These are phyloP conservation scores for Hysterium pulicare DNA, from an alignment of 2,329 filamentous ascomycete species.

Conservation along the genomic window DNA sequence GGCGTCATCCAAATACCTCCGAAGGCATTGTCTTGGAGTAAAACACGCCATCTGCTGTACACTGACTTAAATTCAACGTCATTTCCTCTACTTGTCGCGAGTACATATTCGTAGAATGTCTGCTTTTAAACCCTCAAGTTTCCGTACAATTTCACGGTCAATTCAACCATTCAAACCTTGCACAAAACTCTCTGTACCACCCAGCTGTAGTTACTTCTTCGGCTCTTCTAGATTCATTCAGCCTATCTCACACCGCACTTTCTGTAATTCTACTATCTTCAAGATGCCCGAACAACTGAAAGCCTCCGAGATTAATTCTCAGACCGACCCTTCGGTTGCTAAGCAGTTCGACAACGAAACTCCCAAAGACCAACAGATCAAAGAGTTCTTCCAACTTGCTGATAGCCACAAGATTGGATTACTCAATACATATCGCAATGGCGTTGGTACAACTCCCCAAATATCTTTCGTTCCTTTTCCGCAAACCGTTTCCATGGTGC, in stretches of 20 bases:
- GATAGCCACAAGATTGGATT: constrained; percentile 46
- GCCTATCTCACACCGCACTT: constrained; percentile 6
- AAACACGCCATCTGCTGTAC: no score
- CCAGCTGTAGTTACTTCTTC: background rate
- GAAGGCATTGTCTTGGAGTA: no score
- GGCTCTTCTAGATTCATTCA: background rate
- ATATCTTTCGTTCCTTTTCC: no score
- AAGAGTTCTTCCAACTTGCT: constrained; percentile 47
- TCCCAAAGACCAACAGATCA: constrained; percentile 44
- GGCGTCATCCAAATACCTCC: no score
- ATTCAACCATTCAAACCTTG: background rate
- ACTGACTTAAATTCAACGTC: background rate
- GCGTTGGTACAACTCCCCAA: constrained; percentile 34
- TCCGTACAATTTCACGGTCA: background rate
- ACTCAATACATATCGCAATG: constrained; percentile 41
- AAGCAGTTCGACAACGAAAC: constrained; percentile 49
- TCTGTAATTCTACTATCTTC: constrained; percentile 18
- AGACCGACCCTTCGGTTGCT: constrained; percentile 47
- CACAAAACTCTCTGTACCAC: background rate
- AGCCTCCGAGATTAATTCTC: constrained; percentile 38
- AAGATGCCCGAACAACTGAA: constrained; percentile 47
- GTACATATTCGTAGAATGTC: background rate
- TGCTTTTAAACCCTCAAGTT: background rate
- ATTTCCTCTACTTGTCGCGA: background rate
- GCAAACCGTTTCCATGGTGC: no score